Evolutionary conservation across 2,329 filamentous ascomycete genomes (phyloP), one percentile per base, ranked within the genome.

Genomic region (Alternaria viburni): DNA sequence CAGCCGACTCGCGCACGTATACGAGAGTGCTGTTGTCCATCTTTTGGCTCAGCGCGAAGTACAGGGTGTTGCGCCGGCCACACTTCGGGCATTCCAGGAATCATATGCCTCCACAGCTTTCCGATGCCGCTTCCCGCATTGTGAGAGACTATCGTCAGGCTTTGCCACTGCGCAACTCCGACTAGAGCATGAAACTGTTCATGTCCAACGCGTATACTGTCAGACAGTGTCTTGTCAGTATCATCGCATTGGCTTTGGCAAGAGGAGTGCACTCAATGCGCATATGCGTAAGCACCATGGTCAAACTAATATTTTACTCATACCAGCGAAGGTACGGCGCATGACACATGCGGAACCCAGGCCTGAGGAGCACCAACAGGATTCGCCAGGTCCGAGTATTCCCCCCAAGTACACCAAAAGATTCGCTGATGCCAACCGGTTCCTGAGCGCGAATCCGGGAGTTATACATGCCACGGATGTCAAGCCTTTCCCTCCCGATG

Each of bases 1-100:
- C 13, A 36, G 30, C 30, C 8, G 4, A 5, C 13, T 36, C 1
- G 30, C 30, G 4, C 6, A 36, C 30, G 2, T 2, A 9, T 36
- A 36, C 0, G 30, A 36, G 7, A 5, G 30, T 1, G 30, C 30
- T 1, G 7, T 36, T 0, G 30, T 36, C 6, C 0, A 36, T 36
- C 30, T 36, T 1, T 36, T 36, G 7, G 13, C 30, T 1, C 30
- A 5, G 9, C 6, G 3, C 0, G 6, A 36, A 0, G 13, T 36
- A 0, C 3, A 36, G 0, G 30, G 30, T 9, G 9, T 36, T 9
- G 4, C 30, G 13, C 13, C 13, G 1, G 13, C 13, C 6, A 36
- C 4, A n/a, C 30, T 36, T 5, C 30, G 30, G 7, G 30, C 30
- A 13, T 36, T 36, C 2, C 13, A 36, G 13, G 30, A 15, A 36